Percentiles rank a stretch among this genome's conserved stretches.
Conservation (phyloP, 345 rosid species). For the Abelmoschus esculentus region DNA sequence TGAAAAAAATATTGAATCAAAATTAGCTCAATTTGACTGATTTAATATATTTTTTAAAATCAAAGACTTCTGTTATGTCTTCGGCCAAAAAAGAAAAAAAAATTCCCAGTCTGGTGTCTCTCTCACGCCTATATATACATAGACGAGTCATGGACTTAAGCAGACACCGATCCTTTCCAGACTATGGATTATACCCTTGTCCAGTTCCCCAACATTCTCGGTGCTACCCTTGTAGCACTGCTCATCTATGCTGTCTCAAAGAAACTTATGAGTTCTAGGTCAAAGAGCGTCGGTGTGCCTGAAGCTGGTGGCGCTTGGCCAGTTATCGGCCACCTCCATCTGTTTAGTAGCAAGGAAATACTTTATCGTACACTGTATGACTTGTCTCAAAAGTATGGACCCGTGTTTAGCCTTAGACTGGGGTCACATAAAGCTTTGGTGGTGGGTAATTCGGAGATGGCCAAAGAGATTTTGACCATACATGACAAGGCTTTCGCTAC, state of each 20-base stretch:
- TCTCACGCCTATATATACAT: too few relatives aligned
- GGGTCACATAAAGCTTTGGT: conserved; percentile 26
- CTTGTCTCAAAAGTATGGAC: conserved; percentile 20
- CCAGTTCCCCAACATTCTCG: neutral
- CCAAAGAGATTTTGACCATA: conserved; percentile 24
- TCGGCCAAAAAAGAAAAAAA: too few relatives aligned
- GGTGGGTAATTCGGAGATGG: conserved; percentile 23
- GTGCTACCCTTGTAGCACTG: neutral
- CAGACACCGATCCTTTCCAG: too few relatives aligned
- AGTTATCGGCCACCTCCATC: conserved; percentile 32
- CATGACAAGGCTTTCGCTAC: conserved; percentile 24
- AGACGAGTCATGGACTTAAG: too few relatives aligned
- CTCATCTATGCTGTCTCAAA: neutral
- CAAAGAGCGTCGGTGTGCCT: conserved; percentile 10
- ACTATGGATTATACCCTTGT: neutral
- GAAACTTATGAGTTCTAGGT: conserved; percentile 5
- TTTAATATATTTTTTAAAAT: too few relatives aligned
- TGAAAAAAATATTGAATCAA: too few relatives aligned
- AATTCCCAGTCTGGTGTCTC: too few relatives aligned
- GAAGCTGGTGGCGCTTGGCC: conserved; percentile 31
- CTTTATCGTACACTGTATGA: conserved; percentile 14
- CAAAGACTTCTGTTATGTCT: too few relatives aligned
- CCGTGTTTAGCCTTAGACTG: conserved; percentile 9
- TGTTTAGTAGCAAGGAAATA: conserved; percentile 17
- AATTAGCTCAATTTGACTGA: too few relatives aligned